Conservation (phyloP, 2,329 filamentous ascomycete genomes). For the Talaromyces albobiverticillius region DNA sequence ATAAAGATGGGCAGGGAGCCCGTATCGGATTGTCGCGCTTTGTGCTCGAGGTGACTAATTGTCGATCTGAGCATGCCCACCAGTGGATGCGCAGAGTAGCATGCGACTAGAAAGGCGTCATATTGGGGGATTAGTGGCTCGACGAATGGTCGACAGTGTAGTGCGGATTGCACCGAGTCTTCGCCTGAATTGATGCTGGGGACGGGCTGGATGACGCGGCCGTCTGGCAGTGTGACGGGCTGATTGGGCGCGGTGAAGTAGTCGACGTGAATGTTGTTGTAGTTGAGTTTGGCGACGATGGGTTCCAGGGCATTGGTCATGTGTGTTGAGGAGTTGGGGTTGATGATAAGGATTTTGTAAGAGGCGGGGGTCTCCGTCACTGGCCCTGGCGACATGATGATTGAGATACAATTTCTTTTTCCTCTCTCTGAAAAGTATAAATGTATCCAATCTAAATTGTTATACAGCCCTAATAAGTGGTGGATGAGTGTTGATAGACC, state of each 20-base stretch:
- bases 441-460: too few species aligned
- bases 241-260: conserved; percentile 39
- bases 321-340: conserved; percentile 44
- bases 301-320: conserved; percentile 45
- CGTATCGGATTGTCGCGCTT: neutral
- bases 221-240: conserved; percentile 28
- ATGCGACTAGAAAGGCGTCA: conserved; percentile 81
- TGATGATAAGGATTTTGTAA: conserved; percentile 41
- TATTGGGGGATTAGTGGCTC: conserved; percentile 41
- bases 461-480: too few species aligned
- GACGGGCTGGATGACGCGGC: conserved; percentile 49
- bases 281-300: conserved; percentile 35
- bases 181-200: conserved; percentile 73
- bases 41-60: conserved; percentile 24
- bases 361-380: conserved; percentile 11
- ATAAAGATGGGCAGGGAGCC: neutral
- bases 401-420: too few species aligned
- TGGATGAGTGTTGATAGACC: too few species aligned
- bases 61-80: conserved; percentile 59
- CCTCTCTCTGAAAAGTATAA: too few species aligned
- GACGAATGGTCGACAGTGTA: conserved; percentile 60
- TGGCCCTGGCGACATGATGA: neutral
- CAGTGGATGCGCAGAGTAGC: conserved; percentile 81
- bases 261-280: conserved; percentile 34
- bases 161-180: conserved; percentile 63